Evolutionary conservation across 2,329 filamentous ascomycete genomes (phyloP).

Genomic region (Penicillium sp.): DNA sequence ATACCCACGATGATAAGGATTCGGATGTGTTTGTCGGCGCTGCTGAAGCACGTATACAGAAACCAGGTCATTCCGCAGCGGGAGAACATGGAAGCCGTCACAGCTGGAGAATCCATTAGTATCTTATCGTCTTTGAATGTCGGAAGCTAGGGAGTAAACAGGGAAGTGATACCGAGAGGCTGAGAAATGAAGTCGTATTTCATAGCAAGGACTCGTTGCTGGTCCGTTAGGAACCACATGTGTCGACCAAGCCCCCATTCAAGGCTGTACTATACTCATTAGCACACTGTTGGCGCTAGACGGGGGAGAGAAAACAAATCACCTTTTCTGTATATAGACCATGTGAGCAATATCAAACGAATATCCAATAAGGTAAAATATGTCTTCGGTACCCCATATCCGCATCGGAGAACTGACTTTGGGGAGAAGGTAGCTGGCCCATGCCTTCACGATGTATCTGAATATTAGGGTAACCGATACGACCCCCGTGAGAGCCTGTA

Average conservation of each 20-base stretch:
- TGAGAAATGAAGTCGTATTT: constrained; percentile 35
- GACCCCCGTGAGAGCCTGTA: constrained; percentile 27
- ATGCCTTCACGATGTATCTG: constrained; percentile 32
- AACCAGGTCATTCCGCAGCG: constrained; percentile 45
- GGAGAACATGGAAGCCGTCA: constrained; percentile 41
- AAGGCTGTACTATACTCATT: constrained; percentile 30
- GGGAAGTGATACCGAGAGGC: constrained; percentile 26
- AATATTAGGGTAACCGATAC: constrained; percentile 19
- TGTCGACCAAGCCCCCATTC: constrained; percentile 40
- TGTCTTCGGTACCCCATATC: constrained; percentile 41
- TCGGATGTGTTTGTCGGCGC: constrained; percentile 36
- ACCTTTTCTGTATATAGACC: constrained; percentile 39
- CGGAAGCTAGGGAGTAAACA: not conserved
- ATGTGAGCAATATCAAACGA: constrained; percentile 40
- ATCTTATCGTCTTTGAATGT: not conserved
- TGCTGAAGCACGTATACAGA: constrained; percentile 40
- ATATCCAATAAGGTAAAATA: constrained; percentile 37
- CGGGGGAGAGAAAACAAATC: not conserved
- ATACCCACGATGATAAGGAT: constrained; percentile 38
- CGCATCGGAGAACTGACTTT: constrained; percentile 36
- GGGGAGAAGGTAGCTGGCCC: constrained; percentile 39
- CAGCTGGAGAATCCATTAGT: constrained; percentile 23
- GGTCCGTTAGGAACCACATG: constrained; percentile 34
- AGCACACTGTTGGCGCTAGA: not conserved
- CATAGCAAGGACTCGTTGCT: constrained; percentile 34